A percentile compares a stretch with the other conserved stretches of the same genome.
Conservation (phyloP, 305 asterid species). For the Ajuga reptans region DNA sequence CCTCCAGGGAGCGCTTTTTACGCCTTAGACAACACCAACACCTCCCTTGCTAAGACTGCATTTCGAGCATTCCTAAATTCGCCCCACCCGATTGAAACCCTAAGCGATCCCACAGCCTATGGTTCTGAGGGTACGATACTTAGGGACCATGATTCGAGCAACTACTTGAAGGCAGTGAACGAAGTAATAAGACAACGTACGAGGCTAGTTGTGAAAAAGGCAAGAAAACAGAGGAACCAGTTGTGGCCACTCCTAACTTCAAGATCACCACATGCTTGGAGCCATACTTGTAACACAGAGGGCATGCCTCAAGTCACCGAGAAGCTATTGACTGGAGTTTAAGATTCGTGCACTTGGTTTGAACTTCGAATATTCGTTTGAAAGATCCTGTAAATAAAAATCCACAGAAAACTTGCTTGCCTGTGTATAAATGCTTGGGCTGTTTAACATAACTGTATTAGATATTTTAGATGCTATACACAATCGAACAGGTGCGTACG, state of each 20-base stretch:
- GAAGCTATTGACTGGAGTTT: slow-evolving; percentile 33
- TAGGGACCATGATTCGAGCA: slow-evolving; percentile 83
- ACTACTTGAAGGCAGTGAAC: slow-evolving; percentile 66
- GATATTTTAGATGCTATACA: not conserved
- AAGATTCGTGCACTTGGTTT: not conserved
- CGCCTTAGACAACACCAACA: slow-evolving; percentile 28
- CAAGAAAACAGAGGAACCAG: slow-evolving; percentile 49
- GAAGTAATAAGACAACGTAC: slow-evolving; percentile 44
- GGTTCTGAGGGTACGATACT: slow-evolving; percentile 75
- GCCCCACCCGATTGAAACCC: slow-evolving; percentile 77
- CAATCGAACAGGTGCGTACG: not conserved
- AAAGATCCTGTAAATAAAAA: slow-evolving; percentile 23
- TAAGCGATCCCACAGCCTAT: slow-evolving; percentile 69
- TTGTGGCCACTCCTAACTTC: slow-evolving; percentile 66
- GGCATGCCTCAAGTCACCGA: slow-evolving; percentile 16
- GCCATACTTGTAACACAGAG: slow-evolving; percentile 35
- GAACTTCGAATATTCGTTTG: slow-evolving; percentile 4
- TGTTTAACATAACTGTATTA: not conserved
- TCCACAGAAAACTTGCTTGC: slow-evolving; percentile 11
- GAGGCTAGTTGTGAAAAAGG: slow-evolving; percentile 33
- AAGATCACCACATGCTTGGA: slow-evolving; percentile 70
- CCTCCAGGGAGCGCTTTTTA: slow-evolving; percentile 60
- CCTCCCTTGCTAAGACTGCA: slow-evolving; percentile 35
- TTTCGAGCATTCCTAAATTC: slow-evolving; percentile 57
- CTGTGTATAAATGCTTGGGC: not conserved